Evolutionary conservation across 176 grass and related monocot genomes (phyloP).

Genomic region (Rhipidocladum racemiflorum): DNA sequence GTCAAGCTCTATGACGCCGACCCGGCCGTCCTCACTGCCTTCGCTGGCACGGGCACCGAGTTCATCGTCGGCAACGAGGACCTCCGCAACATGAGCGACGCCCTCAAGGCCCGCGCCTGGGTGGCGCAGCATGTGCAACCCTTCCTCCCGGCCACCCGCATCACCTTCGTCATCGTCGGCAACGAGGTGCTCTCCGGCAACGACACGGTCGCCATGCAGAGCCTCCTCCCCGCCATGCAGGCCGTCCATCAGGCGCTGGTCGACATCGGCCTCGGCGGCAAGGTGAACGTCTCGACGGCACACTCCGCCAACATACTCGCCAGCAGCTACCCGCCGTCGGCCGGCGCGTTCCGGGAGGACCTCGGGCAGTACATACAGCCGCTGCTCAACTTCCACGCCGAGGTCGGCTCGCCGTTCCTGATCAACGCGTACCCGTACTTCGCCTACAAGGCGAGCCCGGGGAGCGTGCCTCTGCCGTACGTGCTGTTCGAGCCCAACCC

Average conservation of each 20-base stretch:
- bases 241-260: slow-evolving; percentile 56
- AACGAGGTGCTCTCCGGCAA: slow-evolving; percentile 68
- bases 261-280: slow-evolving; percentile 41
- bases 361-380: slow-evolving; percentile 50
- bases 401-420: slow-evolving; percentile 60
- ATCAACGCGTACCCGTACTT: slow-evolving; percentile 90
- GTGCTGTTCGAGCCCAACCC: slow-evolving; percentile 76
- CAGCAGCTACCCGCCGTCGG: slow-evolving; percentile 68
- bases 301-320: slow-evolving; percentile 59
- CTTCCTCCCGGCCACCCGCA: slow-evolving; percentile 55
- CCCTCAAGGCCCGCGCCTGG: slow-evolving; percentile 46
- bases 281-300: slow-evolving; percentile 63
- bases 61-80: slow-evolving; percentile 66
- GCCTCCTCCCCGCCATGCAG: slow-evolving; percentile 72
- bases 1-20: slow-evolving; percentile 84
- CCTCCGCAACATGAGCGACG: slow-evolving; percentile 41
- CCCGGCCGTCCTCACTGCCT: slow-evolving; percentile 52
- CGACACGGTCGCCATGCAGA: slow-evolving; percentile 41
- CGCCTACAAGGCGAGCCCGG: slow-evolving; percentile 65
- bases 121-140: slow-evolving; percentile 63
- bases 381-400: slow-evolving; percentile 53
- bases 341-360: slow-evolving; percentile 57
- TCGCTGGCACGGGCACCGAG: slow-evolving; percentile 64
- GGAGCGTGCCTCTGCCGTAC: slow-evolving; percentile 59
- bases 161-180: slow-evolving; percentile 65